Evolutionary conservation across 495 filamentous ascomycete genomes (phyloP), one percentile per base, ranked within the genome.

Genomic region (Amphirosellinia nigrospora): DNA sequence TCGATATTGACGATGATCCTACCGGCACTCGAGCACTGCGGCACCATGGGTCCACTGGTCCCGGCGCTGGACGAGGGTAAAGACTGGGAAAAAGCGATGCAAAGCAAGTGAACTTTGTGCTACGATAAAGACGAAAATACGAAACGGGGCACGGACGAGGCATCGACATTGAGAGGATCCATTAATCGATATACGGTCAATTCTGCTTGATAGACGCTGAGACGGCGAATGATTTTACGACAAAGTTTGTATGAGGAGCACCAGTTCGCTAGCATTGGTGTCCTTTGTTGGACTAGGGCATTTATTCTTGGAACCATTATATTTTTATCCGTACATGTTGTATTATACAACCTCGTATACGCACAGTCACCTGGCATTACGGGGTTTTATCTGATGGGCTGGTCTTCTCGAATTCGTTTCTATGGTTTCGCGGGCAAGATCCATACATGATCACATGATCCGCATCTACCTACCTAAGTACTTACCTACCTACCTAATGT

Each of bases 91-190:
- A 84, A 70, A 80, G 82, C 16, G 82, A 84, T 66, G 71, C 64
- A 34, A 83, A 82, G 32, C 81, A 84, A 45, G 83, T 86, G 45
- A 80, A 82, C 2, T 85, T 86, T 70, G 82, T 86, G 3, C 72
- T 26, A 78, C 82, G 30, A 76, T 15, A 79, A 74, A 46, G 74
- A 72, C 52, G 75, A 76, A 50, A 78, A 79, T 63, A 73, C 69
- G n/a, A 79, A 77, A 39, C 77, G 80, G 55, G 66, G 72, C 74
- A 74, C 11, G 69, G 74, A 32, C 71, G 71, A 48, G 67, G 72
- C 65, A 68, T 78, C 59, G 60, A 53, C 9, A 39, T 66, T 21
- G 32, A 60, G 63, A 65, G 53, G 38, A 69, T 61, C 61, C 66
- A 28, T 28, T 60, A 46, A 70, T 52, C 13, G 36, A 53, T 10